phyloP scores from a whole-genome alignment of 306 rosid species.

The Rubus parviflorus region DNA sequence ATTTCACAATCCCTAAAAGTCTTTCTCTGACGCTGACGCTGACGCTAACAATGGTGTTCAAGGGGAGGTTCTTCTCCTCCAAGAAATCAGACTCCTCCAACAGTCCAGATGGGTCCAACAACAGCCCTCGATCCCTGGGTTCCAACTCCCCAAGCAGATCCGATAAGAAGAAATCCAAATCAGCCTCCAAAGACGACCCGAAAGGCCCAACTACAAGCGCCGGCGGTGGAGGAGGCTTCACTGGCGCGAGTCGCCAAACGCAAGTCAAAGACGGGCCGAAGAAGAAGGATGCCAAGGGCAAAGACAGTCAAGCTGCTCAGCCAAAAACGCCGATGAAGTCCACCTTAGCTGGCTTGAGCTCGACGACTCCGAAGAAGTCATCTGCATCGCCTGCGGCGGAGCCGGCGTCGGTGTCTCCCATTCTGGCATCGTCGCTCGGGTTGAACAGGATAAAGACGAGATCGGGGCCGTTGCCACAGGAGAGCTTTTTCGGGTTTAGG shows the following conservation, averaged over 20 bases:
- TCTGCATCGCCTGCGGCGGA: conserved; percentile 11
- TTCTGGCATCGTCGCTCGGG: conserved; percentile 85
- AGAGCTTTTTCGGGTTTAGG: conserved; percentile 85
- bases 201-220: conserved; percentile 2
- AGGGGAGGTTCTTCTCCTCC: conserved; percentile 90
- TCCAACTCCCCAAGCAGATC: conserved; percentile 85
- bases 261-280: conserved; percentile 45
- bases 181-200: conserved; percentile 43
- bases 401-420: conserved; percentile 74
- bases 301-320: conserved; percentile 33
- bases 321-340: conserved; percentile 35
- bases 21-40: not conserved
- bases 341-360: conserved; percentile 13
- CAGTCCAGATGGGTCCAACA: conserved; percentile 70
- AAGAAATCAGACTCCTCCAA: conserved; percentile 85
- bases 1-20: conserved; percentile 2
- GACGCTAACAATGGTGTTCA: conserved; percentile 73
- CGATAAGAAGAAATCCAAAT: conserved; percentile 82
- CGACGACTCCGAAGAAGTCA: conserved; percentile 39
- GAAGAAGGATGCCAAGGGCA: conserved; percentile 61
- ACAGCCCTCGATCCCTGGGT: conserved; percentile 65
- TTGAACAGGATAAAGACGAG: conserved; percentile 91
- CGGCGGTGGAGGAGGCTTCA: not conserved
- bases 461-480: conserved; percentile 99
- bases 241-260: conserved; percentile 27